These are phyloP conservation scores for Suaeda aralocaspica DNA, from an alignment of 148 eudicot genomes.

Conservation along the genomic window DNA sequence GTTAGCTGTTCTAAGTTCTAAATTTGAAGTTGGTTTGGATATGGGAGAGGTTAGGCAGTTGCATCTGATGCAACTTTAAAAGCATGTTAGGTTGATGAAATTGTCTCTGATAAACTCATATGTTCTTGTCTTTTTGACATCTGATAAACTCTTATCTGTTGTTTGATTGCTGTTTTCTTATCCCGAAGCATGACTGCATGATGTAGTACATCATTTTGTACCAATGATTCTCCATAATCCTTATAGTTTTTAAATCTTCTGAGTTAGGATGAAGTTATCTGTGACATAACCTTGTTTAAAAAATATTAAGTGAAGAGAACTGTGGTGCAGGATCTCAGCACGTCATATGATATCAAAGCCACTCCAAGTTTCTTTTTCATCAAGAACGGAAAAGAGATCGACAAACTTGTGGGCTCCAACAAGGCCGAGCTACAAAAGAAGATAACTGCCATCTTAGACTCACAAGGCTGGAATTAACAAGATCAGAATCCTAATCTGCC, in stretches of 20 bases:
- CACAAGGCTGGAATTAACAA: conserved; percentile 29
- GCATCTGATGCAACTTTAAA: not conserved
- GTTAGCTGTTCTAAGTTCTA: not conserved
- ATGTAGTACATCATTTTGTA: too few species aligned
- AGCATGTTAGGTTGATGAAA: not conserved
- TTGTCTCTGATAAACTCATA: not conserved
- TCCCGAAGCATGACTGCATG: not conserved
- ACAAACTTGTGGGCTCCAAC: conserved; percentile 95
- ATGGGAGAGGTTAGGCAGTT: not conserved
- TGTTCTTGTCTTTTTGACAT: not conserved
- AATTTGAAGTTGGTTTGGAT: too few species aligned
- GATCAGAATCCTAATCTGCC: not conserved
- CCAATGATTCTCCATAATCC: not conserved
- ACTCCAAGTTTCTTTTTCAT: conserved; percentile 99
- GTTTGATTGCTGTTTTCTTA: not conserved
- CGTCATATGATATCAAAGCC: conserved; percentile 90
- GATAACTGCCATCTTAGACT: conserved; percentile 50
- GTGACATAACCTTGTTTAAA: not conserved
- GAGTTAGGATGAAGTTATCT: too few species aligned
- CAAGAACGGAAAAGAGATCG: conserved; percentile 77
- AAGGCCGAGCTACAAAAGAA: conserved; percentile 83
- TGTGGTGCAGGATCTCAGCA: conserved; percentile 78
- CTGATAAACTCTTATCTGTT: too few species aligned
- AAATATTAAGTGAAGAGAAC: not conserved
- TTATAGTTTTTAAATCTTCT: not conserved